Evolutionary conservation across 2,329 filamentous ascomycete genomes (phyloP), one percentile per base, ranked within the genome.

Genomic region (Cytospora piceicola): DNA sequence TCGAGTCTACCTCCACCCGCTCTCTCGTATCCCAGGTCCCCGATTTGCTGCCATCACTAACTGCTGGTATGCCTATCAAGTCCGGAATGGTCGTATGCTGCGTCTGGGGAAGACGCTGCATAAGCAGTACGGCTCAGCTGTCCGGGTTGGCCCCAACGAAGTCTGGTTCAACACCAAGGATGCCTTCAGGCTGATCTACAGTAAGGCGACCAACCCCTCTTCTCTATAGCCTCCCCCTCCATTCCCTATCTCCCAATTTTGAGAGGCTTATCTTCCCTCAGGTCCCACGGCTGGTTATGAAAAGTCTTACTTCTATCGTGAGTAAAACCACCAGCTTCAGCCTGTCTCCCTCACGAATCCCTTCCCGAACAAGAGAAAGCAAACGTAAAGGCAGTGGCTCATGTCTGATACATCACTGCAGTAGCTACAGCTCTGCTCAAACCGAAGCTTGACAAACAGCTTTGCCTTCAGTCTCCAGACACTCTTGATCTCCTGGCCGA

Each of bases 71-170:
- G 83, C 80, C 0, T 75, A 76, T 14, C 78, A 84, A 3, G 78
- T 78, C 2, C 76, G 80, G 11, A 75, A 79, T 42, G 83, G 83
- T 0, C 75, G 73, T 2, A 77, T 81, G 71, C 73, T 76, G 5
- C 69, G 73, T 9, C 60, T 86, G 3, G 81, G 78, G 1, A 77
- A 75, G 70, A 75, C 73, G 0, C 68, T 86, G n/a, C 83, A 85
- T 63, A 66, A 69, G 0, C 72, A 65, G 14, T 85, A 85, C 66
- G 84, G 84, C 0, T 77, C 81, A 0, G 74, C 78, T 2, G 84
- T 87, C n/a, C 77, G 84, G 0, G 79, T 86, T 9, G 81, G 81
- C 0, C 84, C 84, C 0, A 78, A 84, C 39, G 83, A 86, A 70
- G 77, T 86, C 7, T 85, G 83, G 80, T 81, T 85, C 32, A 74